Percentiles rank a stretch among this genome's conserved stretches.
These are phyloP conservation scores for Medicago lupulina DNA, from an alignment of 306 rosid genomes.

Conservation along the genomic window DNA sequence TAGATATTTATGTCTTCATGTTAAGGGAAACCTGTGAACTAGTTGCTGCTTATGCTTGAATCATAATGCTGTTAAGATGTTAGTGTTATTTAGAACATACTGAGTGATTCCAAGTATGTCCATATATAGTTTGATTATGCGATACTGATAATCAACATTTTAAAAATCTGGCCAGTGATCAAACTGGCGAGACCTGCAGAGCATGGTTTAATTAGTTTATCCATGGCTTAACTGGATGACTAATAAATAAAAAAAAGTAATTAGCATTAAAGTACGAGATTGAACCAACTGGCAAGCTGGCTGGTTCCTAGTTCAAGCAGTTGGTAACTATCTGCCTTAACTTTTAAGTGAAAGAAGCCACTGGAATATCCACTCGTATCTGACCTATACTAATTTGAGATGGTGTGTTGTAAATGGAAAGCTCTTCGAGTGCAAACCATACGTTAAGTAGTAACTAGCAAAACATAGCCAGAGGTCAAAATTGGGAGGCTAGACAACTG, in stretches of 20 bases:
- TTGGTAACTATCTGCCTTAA: constrained; percentile 12
- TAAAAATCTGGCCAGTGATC: background rate
- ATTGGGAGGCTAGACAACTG: constrained; percentile 20
- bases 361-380: constrained; percentile 10
- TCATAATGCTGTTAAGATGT: background rate
- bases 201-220: background rate
- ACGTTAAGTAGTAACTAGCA: background rate
- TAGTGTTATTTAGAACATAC: background rate
- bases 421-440: background rate
- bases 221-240: background rate
- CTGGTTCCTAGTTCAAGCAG: background rate
- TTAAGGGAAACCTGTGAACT: constrained; percentile 28
- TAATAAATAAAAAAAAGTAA: background rate
- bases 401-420: background rate
- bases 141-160: background rate
- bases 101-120: background rate
- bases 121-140: background rate
- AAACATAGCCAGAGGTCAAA: constrained; percentile 4
- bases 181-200: background rate
- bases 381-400: constrained; percentile 12
- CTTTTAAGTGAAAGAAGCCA: constrained; percentile 28
- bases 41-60: constrained; percentile 26
- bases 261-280: background rate
- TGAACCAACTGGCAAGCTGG: background rate
- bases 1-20: constrained; percentile 17